These are phyloP conservation scores for Amanita pallidorosea DNA, from an alignment of 768 basidiomycete genomes.

Conservation along the genomic window DNA sequence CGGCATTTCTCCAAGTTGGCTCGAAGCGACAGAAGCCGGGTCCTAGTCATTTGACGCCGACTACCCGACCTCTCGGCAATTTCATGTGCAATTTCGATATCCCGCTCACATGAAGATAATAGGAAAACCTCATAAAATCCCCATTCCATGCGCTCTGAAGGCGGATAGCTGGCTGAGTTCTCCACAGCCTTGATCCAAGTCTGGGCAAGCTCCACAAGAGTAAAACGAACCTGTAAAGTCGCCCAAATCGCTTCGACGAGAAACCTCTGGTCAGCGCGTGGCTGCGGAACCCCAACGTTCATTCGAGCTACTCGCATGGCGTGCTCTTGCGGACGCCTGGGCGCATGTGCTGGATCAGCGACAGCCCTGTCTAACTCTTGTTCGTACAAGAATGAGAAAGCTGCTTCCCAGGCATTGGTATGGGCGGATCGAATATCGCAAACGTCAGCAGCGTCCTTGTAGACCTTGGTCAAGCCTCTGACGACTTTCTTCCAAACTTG, in stretches of 20 bases:
- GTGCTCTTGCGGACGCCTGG: slow-evolving; percentile 31
- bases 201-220: slow-evolving; percentile 32
- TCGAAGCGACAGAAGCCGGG: slow-evolving; percentile 31
- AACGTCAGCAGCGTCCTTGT: slow-evolving; percentile 27
- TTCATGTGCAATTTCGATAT: slow-evolving; percentile 32
- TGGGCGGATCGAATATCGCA: slow-evolving; percentile 44
- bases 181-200: slow-evolving; percentile 25
- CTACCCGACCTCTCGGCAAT: slow-evolving; percentile 40
- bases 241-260: slow-evolving; percentile 50
- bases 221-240: slow-evolving; percentile 42
- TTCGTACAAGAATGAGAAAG: slow-evolving; percentile 40
- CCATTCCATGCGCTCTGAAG: slow-evolving; percentile 31
- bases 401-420: slow-evolving; percentile 48
- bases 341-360: slow-evolving; percentile 21
- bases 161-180: slow-evolving; percentile 11
- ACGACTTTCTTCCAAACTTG: slow-evolving; percentile 29
- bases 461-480: slow-evolving; percentile 23
- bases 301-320: slow-evolving; percentile 42
- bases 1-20: slow-evolving; percentile 38
- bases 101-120: slow-evolving; percentile 31
- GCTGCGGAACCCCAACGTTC: slow-evolving; percentile 45
- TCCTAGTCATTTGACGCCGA: slow-evolving; percentile 40
- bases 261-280: slow-evolving; percentile 48
- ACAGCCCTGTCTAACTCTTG: slow-evolving; percentile 28
- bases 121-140: slow-evolving; percentile 35